Conservation (phyloP, 345 rosid species). For the Limnanthes douglasii region DNA sequence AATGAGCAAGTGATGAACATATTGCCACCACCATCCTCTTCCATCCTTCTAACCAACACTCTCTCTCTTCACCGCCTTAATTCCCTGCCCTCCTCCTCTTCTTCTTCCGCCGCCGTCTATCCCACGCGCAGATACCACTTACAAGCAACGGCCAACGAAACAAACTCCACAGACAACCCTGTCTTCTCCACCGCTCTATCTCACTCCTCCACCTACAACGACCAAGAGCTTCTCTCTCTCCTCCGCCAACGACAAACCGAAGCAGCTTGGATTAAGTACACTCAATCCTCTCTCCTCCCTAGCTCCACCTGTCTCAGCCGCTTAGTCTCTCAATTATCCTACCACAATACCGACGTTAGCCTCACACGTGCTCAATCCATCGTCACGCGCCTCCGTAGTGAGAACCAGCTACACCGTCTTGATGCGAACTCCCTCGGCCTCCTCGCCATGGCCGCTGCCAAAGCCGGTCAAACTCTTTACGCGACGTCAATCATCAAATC, state of each 20-base stretch:
- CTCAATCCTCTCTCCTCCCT: conserved; percentile 46
- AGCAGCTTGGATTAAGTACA: conserved; percentile 69
- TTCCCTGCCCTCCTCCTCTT: neutral
- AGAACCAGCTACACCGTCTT: conserved; percentile 75
- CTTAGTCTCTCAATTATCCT: conserved; percentile 70
- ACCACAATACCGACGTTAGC: conserved; percentile 31
- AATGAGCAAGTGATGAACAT: too few relatives aligned
- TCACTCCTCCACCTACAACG: conserved; percentile 14
- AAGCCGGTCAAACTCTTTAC: conserved; percentile 55
- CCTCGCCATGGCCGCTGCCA: conserved; percentile 68
- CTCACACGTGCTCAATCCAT: conserved; percentile 79
- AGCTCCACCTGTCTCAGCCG: conserved; percentile 86
- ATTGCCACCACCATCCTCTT: too few relatives aligned
- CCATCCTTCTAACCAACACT: conserved; percentile 12
- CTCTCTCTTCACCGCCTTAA: neutral
- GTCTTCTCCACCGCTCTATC: conserved; percentile 8
- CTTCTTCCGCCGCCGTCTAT: conserved; percentile 3
- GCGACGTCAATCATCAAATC: conserved; percentile 65
- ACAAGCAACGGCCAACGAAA: conserved; percentile 16
- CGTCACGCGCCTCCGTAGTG: conserved; percentile 86
- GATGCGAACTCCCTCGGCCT: conserved; percentile 90
- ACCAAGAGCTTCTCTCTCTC: conserved; percentile 49
- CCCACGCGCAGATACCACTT: conserved; percentile 14
- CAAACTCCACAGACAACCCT: conserved; percentile 18
- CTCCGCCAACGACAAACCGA: conserved; percentile 69